These are phyloP conservation scores for Hygrocybe punicea DNA, from an alignment of 768 basidiomycete species.

Conservation along the genomic window DNA sequence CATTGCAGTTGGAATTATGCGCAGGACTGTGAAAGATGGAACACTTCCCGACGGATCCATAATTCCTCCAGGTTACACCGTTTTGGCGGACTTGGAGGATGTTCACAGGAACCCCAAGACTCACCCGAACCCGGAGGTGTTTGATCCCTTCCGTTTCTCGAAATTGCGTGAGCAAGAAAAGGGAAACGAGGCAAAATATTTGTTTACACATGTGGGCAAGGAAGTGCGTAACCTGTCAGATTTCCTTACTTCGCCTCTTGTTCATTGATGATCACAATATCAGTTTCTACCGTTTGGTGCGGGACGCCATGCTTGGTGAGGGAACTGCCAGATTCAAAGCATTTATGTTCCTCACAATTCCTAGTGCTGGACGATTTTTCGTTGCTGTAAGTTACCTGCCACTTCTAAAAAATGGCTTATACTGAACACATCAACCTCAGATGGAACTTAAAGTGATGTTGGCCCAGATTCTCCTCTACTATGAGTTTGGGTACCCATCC, in stretches of 20 bases:
- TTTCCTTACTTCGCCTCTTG: constrained; percentile 8
- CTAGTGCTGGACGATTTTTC: constrained; percentile 39
- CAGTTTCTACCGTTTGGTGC: constrained; percentile 42
- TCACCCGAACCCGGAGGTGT: constrained; percentile 36
- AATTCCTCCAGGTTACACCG: constrained; percentile 31
- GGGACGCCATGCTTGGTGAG: constrained; percentile 21
- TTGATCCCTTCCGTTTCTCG: constrained; percentile 38
- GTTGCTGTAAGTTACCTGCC: constrained; percentile 28
- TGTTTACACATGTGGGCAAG: constrained; percentile 35
- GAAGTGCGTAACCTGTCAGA: constrained; percentile 21
- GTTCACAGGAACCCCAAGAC: constrained; percentile 34
- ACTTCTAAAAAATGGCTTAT: too few species aligned
- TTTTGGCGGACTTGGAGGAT: constrained; percentile 35
- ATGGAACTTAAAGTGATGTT: constrained; percentile 39
- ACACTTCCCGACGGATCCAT: constrained; percentile 32
- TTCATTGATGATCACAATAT: constrained; percentile 4
- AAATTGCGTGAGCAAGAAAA: constrained; percentile 28
- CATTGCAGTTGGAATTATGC: constrained; percentile 30
- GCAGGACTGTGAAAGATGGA: constrained; percentile 26
- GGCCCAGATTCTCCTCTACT: constrained; percentile 35
- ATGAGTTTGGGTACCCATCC: constrained; percentile 29
- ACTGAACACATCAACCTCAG: constrained; percentile 15
- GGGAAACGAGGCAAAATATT: constrained; percentile 31
- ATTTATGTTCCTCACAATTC: constrained; percentile 14
- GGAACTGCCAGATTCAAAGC: neutral